These are phyloP conservation scores for Echites panduratus DNA, from an alignment of 257 asterid species.

Conservation along the genomic window DNA sequence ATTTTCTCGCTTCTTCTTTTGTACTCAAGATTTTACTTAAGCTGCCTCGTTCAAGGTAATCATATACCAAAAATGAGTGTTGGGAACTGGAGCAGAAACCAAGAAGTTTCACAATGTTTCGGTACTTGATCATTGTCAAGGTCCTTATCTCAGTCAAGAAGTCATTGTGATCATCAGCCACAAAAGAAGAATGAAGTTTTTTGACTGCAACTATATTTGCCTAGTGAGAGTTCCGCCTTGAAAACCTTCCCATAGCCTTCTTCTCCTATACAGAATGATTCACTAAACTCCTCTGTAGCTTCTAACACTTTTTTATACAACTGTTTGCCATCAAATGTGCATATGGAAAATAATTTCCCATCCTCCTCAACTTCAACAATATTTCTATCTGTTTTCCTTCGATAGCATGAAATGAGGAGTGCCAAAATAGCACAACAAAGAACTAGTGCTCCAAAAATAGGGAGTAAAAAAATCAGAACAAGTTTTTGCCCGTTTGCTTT, in stretches of 20 bases:
- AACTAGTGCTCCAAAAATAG: slow-evolving; percentile 5
- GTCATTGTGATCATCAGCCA: background rate
- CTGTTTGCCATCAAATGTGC: too few relatives aligned
- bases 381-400: background rate
- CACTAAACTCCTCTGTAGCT: slow-evolving; percentile 12
- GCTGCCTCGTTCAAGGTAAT: slow-evolving; percentile 32
- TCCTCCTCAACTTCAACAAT: too few relatives aligned
- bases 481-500: background rate
- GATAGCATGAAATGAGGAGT: background rate
- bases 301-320: too few relatives aligned
- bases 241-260: slow-evolving; percentile 32
- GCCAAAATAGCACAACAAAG: background rate
- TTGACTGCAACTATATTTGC: slow-evolving; percentile 28
- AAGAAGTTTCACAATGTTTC: background rate
- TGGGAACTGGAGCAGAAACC: background rate
- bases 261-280: slow-evolving; percentile 18
- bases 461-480: slow-evolving; percentile 7
- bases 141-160: slow-evolving; percentile 19
- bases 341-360: too few relatives aligned
- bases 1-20: slow-evolving; percentile 12
- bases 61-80: slow-evolving; percentile 28
- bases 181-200: background rate
- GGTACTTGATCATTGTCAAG: background rate
- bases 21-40: slow-evolving; percentile 7
- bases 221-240: slow-evolving; percentile 19